Base-by-base conservation (phyloP, 2,329 filamentous ascomycete genomes). In the Diaporthe aspalathi region DNA sequence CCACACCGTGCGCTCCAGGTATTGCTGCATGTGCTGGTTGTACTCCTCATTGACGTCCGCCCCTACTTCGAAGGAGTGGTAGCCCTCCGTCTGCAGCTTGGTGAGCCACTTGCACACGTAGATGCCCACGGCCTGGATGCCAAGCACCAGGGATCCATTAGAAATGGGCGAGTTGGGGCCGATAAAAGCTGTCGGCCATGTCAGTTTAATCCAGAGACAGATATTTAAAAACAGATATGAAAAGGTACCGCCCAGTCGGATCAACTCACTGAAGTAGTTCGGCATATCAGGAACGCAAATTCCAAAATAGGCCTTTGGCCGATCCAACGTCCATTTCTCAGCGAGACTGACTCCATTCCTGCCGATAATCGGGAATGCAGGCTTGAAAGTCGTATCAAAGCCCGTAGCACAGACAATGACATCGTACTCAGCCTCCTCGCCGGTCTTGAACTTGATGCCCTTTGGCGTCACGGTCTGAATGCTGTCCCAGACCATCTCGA, bases 391-490 rank as follows among this genome's bases (percentile, higher is more conserved):
- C 45, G 76, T 75, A 52, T 79, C 77, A 45, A 79, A 80, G 20
- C 79, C 79, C 8, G 81, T 83, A 0, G 81, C 81, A 20, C 81
- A 77, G 20, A 80, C 72, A 8, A 81, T 75, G 12, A 80, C 73
- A 60, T 82, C 80, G 27, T 78, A 74, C 43, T 81, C 76, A 1
- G 74, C 76, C 38, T 76, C 72, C 32, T 57, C 54, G 12, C 54
- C 54, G 8, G 32, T 57, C 35, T 57, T 57, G 54, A 57, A 57
- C 16, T 12, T 57, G 22, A 57, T 57, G 22, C 54, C 54, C 35
- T 43, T 24, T 12, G 54, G 54, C 4, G 76, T 81, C 49, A 81
- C 73, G 12, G 73, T 68, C 4, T 67, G 70, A 22, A 80, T 76
- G 53, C 68, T 68, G 9, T 70, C 70, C 24, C 69, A 76, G 29